phyloP scores from a whole-genome alignment of 106 monocot genomes.

The Triglochin maritima region DNA sequence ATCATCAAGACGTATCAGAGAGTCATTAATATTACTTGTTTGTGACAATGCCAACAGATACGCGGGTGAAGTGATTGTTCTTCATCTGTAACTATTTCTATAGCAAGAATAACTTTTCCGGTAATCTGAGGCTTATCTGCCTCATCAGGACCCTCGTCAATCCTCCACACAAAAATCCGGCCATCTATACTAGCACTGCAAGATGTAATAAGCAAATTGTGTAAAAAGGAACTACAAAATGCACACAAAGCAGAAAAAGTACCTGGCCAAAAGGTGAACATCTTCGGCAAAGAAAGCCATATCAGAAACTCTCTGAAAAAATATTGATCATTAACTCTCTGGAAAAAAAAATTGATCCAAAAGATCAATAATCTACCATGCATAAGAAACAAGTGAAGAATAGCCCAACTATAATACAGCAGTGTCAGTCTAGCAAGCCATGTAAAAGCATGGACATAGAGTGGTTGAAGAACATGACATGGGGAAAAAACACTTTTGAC shows the following conservation, averaged over 20 bases:
- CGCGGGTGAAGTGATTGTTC: slow-evolving; percentile 67
- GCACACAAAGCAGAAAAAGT: slow-evolving; percentile 5
- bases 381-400: too few species aligned
- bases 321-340: background rate
- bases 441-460: too few species aligned
- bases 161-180: slow-evolving; percentile 86
- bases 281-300: slow-evolving; percentile 99
- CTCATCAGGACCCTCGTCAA: slow-evolving; percentile 83
- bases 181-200: slow-evolving; percentile 97
- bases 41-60: slow-evolving; percentile 95
- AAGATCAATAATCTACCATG: too few species aligned
- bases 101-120: slow-evolving; percentile 62
- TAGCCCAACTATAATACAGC: too few species aligned
- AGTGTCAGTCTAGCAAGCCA: too few species aligned
- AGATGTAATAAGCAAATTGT: slow-evolving; percentile 3
- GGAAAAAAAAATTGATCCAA: background rate
- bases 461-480: too few species aligned
- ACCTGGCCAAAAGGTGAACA: slow-evolving; percentile 92
- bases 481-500: too few species aligned
- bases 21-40: slow-evolving; percentile 58
- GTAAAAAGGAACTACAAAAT: background rate
- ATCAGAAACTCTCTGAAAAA: slow-evolving; percentile 75
- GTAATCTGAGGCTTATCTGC: slow-evolving; percentile 73
- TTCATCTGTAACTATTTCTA: slow-evolving; percentile 60
- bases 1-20: background rate